phyloP scores from a whole-genome alignment of 2,329 filamentous ascomycete species.

The Metarhizium guizhouense region DNA sequence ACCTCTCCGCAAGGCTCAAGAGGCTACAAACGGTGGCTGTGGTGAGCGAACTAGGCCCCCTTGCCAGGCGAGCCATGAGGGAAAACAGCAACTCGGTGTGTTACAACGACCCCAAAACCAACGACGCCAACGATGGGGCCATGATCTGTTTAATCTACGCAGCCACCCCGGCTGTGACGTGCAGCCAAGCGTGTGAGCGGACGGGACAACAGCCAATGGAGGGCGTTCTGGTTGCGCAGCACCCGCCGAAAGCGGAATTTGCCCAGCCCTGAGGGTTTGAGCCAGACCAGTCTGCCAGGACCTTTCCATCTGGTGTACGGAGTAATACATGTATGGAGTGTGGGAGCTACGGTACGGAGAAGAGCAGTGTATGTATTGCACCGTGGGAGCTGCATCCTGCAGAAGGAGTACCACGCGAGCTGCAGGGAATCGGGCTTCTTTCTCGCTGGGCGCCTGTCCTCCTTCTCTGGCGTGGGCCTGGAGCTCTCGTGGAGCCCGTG shows the following conservation, averaged over 20 bases:
- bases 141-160: not conserved
- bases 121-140: not conserved
- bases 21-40: too few relatives aligned
- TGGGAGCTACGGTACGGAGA: not conserved
- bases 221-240: not conserved
- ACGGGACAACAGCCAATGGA: not conserved
- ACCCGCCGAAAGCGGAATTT: constrained; percentile 1
- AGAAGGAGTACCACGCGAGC: constrained; percentile 11
- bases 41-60: not conserved
- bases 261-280: constrained; percentile 1
- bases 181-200: not conserved
- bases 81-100: not conserved
- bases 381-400: constrained; percentile 4
- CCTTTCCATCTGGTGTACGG: not conserved
- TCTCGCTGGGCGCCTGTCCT: not conserved
- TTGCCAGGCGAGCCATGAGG: not conserved
- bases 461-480: not conserved
- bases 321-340: too few relatives aligned
- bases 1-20: not conserved
- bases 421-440: constrained; percentile 12
- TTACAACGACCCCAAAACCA: not conserved
- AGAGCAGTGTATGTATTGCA: not conserved
- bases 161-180: not conserved
- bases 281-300: not conserved
- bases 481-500: constrained; percentile 2